Evolutionary conservation across 2,329 filamentous ascomycete genomes (phyloP), one percentile per base, ranked within the genome.

Genomic region (Dendrostoma leiphaemia): DNA sequence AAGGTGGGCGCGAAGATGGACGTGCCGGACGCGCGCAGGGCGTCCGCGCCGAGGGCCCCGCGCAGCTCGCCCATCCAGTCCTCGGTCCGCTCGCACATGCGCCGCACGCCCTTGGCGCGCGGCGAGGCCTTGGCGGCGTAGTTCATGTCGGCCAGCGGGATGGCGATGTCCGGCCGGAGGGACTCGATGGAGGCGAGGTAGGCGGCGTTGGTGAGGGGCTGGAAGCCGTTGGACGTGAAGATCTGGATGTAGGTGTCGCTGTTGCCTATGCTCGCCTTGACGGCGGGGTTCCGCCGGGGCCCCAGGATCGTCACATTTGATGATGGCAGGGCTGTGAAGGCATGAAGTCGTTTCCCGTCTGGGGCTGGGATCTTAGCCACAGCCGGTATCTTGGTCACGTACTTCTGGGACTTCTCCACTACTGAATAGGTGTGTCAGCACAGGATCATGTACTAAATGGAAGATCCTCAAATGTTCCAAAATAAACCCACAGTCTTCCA

Each of bases 51-150:
- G 51, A 74, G 67, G 26, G 71, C 67, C 15, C 73, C 71, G 32
- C 91, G 75, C 48, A 91, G 83, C 59, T 88, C 82, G 23, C 83
- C 81, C 17, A 93, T 76, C 90, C 91, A 97, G 34, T 82, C 80
- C 66, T 94, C 88, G 1, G 90, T 96, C 53, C 93, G 81, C 65
- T 94, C 91, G 23, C 85, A 86, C 85, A 96, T 97, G 64, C 90
- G 91, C 32, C 84, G 78, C 44, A 88, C 82, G 43, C 92, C 82
- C 71, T 95, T 96, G 9, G 79, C 74, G 3, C 86, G 82, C 0
- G 88, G 81, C 4, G 70, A 75, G 60, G 51, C 75, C 74, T 62
- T 62, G 72, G 61, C 9, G 1, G 66, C 53, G 45, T 70, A 65
- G 34, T 71, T 72, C 45, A 92, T 80, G 69, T 99, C 94, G 5